phyloP scores from a whole-genome alignment of 2,329 filamentous ascomycete species.

The Cladosporium velox region DNA sequence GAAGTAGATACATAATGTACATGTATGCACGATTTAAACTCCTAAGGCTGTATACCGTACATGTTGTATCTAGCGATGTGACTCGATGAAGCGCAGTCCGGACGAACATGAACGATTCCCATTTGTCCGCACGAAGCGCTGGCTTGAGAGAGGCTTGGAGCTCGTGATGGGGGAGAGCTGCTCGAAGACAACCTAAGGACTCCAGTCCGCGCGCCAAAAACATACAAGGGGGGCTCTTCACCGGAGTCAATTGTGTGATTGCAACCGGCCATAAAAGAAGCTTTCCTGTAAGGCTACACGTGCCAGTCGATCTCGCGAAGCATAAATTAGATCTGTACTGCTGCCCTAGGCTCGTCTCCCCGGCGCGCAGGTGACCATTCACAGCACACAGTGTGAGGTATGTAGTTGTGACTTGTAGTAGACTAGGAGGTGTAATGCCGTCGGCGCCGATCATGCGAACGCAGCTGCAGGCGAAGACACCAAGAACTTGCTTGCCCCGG shows the following conservation, averaged over 20 bases:
- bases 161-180: background rate
- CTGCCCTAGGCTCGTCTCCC: background rate
- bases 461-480: slow-evolving; percentile 13
- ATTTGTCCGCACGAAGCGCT: background rate
- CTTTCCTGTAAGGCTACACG: background rate
- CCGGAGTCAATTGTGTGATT: background rate
- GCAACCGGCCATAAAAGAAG: background rate
- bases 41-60: too few relatives aligned
- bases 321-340: background rate
- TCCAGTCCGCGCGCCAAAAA: background rate
- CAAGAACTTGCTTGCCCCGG: background rate
- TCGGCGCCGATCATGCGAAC: background rate
- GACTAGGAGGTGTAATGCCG: background rate
- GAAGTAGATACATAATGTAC: background rate
- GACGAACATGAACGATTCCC: background rate
- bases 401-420: too few relatives aligned
- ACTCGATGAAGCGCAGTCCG: background rate
- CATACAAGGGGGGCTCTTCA: background rate
- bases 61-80: background rate
- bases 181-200: background rate
- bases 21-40: background rate
- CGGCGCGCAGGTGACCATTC: background rate
- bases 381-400: background rate
- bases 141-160: slow-evolving; percentile 7
- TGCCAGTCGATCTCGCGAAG: background rate